Conservation (phyloP, 1,139 yeast genomes). For the Suhomyces ambrosiae region DNA sequence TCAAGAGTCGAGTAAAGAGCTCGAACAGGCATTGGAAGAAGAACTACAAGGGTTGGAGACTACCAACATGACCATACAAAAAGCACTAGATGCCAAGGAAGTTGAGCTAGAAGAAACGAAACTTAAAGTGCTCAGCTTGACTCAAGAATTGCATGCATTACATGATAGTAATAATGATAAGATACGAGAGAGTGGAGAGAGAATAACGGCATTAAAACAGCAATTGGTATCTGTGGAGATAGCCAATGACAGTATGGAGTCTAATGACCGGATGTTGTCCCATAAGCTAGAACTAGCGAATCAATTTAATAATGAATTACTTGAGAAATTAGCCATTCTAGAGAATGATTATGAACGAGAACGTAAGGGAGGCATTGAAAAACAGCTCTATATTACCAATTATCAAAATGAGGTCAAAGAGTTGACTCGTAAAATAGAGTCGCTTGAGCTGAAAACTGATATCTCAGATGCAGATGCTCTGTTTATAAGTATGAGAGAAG, state of each 20-base stretch:
- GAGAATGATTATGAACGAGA: constrained; percentile 46
- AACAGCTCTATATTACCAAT: constrained; percentile 37
- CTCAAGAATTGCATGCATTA: constrained; percentile 26
- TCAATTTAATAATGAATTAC: constrained; percentile 43
- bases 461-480: constrained; percentile 26
- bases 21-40: constrained; percentile 48
- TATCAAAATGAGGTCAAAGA: constrained; percentile 37
- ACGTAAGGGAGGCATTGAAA: constrained; percentile 31
- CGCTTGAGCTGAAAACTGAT: constrained; percentile 12
- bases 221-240: constrained; percentile 44
- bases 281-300: constrained; percentile 37
- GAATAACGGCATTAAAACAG: constrained; percentile 28
- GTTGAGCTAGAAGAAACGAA: constrained; percentile 18
- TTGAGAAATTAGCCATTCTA: constrained; percentile 44
- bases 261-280: constrained; percentile 38
- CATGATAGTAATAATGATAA: constrained; percentile 23
- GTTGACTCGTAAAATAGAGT: constrained; percentile 18
- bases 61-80: constrained; percentile 24
- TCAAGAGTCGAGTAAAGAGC: constrained; percentile 46
- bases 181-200: constrained; percentile 23
- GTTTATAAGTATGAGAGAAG: constrained; percentile 36
- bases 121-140: constrained; percentile 18
- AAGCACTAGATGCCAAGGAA: constrained; percentile 20
- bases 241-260: constrained; percentile 44
- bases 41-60: constrained; percentile 40